A percentile compares a stretch with the other conserved stretches of the same genome.
phyloP scores from a whole-genome alignment of 495 filamentous ascomycete genomes.

The Xylaria venustula region DNA sequence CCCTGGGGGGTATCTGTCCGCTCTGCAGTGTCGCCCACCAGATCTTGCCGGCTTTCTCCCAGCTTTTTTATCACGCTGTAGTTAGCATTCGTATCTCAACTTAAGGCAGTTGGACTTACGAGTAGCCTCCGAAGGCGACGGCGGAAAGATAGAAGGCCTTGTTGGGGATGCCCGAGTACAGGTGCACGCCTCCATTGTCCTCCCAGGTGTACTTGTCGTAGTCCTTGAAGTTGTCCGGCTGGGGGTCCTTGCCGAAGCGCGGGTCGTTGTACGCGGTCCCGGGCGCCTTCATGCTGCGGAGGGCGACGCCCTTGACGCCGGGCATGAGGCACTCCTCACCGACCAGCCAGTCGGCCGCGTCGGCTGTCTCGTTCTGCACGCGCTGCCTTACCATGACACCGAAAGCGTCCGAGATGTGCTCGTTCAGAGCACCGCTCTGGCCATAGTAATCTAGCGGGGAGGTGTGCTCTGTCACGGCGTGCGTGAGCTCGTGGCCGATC shows the following conservation, averaged over 20 bases:
- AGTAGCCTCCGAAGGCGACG: constrained; percentile 45
- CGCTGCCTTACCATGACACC: constrained; percentile 54
- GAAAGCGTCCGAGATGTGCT: constrained; percentile 53
- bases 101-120: constrained; percentile 19
- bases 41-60: constrained; percentile 51
- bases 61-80: constrained; percentile 18
- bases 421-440: constrained; percentile 51
- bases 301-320: constrained; percentile 42
- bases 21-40: constrained; percentile 50
- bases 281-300: constrained; percentile 50
- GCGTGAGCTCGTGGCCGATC: constrained; percentile 53
- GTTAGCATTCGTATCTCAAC: not conserved
- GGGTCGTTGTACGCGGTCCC: constrained; percentile 49
- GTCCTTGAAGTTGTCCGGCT: constrained; percentile 40
- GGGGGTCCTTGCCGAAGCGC: constrained; percentile 47
- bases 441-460: constrained; percentile 41
- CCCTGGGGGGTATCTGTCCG: constrained; percentile 32
- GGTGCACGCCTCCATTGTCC: constrained; percentile 51
- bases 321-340: constrained; percentile 47
- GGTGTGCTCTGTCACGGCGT: constrained; percentile 48
- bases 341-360: constrained; percentile 51
- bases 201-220: constrained; percentile 31
- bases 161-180: constrained; percentile 55
- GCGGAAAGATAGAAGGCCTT: constrained; percentile 48
- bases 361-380: constrained; percentile 39